Percentiles rank a stretch among this genome's conserved stretches.
Conservation (phyloP, 495 filamentous ascomycete genomes). For the Ramalina intermedia region DNA sequence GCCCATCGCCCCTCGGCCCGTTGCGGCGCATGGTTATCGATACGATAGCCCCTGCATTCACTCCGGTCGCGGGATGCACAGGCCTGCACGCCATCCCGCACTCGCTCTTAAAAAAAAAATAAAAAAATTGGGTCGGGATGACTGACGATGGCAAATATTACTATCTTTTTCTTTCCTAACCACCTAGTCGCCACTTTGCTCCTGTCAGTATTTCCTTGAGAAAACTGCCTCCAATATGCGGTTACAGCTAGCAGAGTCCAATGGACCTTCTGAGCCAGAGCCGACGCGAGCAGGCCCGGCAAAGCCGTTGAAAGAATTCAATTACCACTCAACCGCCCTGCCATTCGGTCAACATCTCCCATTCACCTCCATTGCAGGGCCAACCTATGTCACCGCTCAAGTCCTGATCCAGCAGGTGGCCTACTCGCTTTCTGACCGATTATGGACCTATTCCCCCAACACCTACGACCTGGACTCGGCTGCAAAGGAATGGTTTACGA, state of each 20-base stretch:
- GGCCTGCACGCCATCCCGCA: conserved; percentile 1
- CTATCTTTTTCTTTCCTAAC: background rate
- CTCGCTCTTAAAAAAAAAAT: background rate
- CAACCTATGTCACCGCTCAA: conserved; percentile 84
- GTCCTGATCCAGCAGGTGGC: conserved; percentile 89
- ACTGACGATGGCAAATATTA: background rate
- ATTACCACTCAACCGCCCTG: conserved; percentile 34
- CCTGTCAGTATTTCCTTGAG: background rate
- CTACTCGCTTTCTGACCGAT: conserved; percentile 83
- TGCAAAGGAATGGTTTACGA: conserved; percentile 55
- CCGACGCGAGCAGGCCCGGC: conserved; percentile 9
- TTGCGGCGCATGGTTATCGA: conserved; percentile 2
- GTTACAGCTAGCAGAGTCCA: conserved; percentile 14
- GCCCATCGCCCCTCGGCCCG: no score
- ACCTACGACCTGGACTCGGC: conserved; percentile 79
- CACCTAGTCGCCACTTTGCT: background rate
- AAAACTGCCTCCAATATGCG: conserved; percentile 8
- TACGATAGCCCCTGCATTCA: background rate
- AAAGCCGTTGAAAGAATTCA: conserved; percentile 13
- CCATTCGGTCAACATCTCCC: conserved; percentile 46
- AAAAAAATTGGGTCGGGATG: background rate
- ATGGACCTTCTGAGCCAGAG: conserved; percentile 13
- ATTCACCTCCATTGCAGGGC: conserved; percentile 59
- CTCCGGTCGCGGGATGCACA: no score
- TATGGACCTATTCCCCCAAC: conserved; percentile 92